These are phyloP conservation scores for Dictyostelium purpureum DNA, from an alignment of 78 protist genomes.

Conservation along the genomic window DNA sequence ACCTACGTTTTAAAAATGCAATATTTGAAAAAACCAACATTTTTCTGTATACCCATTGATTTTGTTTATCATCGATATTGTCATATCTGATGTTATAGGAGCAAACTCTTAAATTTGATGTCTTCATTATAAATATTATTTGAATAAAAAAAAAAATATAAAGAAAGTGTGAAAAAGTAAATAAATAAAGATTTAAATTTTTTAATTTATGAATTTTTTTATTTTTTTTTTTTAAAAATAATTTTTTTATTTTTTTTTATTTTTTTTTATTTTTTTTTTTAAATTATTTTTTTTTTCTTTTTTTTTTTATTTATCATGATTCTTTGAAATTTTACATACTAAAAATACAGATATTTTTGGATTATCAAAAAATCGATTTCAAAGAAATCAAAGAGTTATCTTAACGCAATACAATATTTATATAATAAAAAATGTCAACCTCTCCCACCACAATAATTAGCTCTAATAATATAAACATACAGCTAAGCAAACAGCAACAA, in stretches of 20 bases:
- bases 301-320: no score
- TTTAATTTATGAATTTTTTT: no score
- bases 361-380: no score
- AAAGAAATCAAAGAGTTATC: neutral
- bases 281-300: no score
- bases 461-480: no score
- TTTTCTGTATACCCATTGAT: slow-evolving; percentile 51
- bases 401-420: neutral
- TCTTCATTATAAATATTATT: neutral
- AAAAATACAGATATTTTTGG: no score
- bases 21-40: neutral
- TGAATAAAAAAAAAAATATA: no score
- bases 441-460: no score
- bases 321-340: neutral
- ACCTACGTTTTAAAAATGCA: neutral
- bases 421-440: neutral
- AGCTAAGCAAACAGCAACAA: no score
- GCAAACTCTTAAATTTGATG: neutral
- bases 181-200: neutral
- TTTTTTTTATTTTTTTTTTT: no score
- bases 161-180: neutral
- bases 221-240: neutral
- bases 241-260: neutral
- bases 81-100: slow-evolving; percentile 73
- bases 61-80: slow-evolving; percentile 23